Base-by-base conservation (phyloP, 352 stramenopile genomes). In the Phytophthora sansomeana region DNA sequence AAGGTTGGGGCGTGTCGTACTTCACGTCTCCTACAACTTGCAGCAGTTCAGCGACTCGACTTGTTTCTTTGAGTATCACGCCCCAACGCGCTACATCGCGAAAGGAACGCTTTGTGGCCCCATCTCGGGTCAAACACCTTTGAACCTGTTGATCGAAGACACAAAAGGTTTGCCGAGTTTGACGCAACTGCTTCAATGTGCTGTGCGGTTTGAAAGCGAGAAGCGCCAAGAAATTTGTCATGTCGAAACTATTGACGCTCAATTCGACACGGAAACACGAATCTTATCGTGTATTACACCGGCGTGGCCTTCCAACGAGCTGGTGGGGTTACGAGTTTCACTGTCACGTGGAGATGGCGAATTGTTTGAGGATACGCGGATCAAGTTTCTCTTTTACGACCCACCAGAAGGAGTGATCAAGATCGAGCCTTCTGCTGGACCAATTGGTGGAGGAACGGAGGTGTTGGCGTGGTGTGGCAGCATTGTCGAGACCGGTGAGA, bases 341-440 rank as follows among this genome's bases (percentile, higher is more conserved):
- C 32, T 91, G 2, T 46, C 69, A 0, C 52, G 48, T 28, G 49
- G 67, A 0, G 38, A 67, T 0, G 60, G 59, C 0, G 54, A 76
- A 16, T 44, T 81, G 17, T 92, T 89, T 41, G 63, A 74, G 5
- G 60, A 80, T 21, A 80, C 81, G 7, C 68, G 42, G 2, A 66
- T 90, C 16, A 76, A 88, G 26, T 92, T 89, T 48, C 56, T 92
- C 14, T 92, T 91, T 28, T 92, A 92, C 49, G 80, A 92, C 24
- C 84, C 82, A 3, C 84, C 84, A 0, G 62, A 89, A n/a, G 84
- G 81, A 1, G 49, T 81, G 28, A 92, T 91, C 46, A 77, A 57
- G 6, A 83, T 92, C 30, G 79, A 90, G 16, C 84, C 84, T 26
- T 51, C 66, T 9, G 84, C 81, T 14, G 84, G 84, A 6, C 84